Evolutionary conservation across 768 basidiomycete species (phyloP), one percentile per base, ranked within the genome.

Genomic region (Amyloporia xantha): DNA sequence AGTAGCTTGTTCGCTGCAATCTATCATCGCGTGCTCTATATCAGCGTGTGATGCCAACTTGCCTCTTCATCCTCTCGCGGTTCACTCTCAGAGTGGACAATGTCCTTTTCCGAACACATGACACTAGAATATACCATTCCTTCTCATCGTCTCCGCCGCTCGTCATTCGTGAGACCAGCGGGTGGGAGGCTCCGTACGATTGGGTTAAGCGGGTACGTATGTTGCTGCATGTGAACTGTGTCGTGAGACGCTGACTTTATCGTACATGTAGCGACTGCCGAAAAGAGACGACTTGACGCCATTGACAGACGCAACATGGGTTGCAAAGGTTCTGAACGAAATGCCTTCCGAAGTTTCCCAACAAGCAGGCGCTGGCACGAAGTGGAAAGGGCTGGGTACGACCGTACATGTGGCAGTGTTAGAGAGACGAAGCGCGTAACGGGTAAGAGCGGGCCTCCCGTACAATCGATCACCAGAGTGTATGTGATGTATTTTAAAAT

Each of bases 21-120:
- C 23, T 50, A 15, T 11, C 7, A 52, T 46, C 9, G 21, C 11
- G 19, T 33, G 40, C 9, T 25, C 9, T 24, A 12, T 35, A 24
- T 20, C 61, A 97, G 94, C 85, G 96, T 42, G 94, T 99, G 37
- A 99, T 98, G 94, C 92, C 94, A 2, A 85, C 84, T 6, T 97
- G 88, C 47, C 75, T 97, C 53, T 97, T 97, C 67, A 79, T 97
- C 54, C 81, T 99, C 7, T 74, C 82, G 1, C 81, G 96, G 11
- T 91, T 95, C 63, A 91, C 86, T n/a, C 75, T 99, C 4, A 82
- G 96, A 20, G 93, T 99, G 41, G 96, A 99, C 62, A 79, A 86
- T 47, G 95, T 99, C 39, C 79, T 98, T 41, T 98, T 98, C 69
- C 79, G 96, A 37, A 78, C 79, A 30, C 82, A 78, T 57, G 96